Evolutionary conservation across 805 yeast species (phyloP).

Genomic region (Pichia sporocuriosa): DNA sequence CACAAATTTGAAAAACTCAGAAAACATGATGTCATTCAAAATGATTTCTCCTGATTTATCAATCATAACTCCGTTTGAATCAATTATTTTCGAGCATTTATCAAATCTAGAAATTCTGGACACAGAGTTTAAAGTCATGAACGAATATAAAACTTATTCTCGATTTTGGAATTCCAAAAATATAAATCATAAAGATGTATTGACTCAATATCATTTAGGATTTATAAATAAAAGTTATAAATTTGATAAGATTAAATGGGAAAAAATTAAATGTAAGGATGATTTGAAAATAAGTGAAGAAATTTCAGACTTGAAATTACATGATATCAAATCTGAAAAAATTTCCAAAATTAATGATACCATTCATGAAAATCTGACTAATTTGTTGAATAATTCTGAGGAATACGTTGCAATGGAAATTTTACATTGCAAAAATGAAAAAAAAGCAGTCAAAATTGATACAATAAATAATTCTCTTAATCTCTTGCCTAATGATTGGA

Average conservation of each 20-base stretch:
- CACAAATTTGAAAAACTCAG: no score
- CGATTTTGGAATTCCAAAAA: constrained; percentile 1
- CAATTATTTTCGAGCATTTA: constrained; percentile 1
- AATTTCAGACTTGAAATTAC: no score
- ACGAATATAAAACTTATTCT: background rate
- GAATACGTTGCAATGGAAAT: background rate
- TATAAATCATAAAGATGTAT: background rate
- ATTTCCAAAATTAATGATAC: background rate
- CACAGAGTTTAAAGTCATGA: background rate
- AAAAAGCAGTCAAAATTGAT: background rate
- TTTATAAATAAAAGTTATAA: constrained; percentile 6
- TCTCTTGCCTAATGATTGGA: constrained; percentile 9
- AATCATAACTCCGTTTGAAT: constrained; percentile 11
- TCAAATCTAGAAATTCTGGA: constrained; percentile 3
- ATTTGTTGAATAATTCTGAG: background rate
- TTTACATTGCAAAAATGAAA: background rate
- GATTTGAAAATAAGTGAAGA: no score
- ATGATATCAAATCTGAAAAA: background rate
- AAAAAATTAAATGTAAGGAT: background rate
- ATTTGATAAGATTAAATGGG: constrained; percentile 2
- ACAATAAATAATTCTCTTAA: background rate
- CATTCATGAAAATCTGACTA: background rate
- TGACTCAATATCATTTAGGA: constrained; percentile 5
- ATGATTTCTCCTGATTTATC: constrained; percentile 10
- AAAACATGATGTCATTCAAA: no score